Evolutionary conservation across 306 rosid genomes (phyloP), one percentile per base, ranked within the genome.

Genomic region (Cucurbita maxima): DNA sequence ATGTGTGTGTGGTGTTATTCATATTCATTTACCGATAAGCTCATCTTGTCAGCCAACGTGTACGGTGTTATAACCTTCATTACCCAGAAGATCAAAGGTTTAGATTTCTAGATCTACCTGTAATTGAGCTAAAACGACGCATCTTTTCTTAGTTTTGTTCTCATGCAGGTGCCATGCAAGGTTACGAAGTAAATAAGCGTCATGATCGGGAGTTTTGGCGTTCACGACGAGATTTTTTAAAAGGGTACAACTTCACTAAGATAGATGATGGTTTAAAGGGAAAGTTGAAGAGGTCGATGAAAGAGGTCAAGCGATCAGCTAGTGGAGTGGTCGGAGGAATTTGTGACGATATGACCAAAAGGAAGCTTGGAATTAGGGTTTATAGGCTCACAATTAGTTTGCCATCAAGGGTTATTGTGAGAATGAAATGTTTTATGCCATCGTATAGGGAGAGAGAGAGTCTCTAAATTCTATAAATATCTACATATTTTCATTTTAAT

Each of bases 211-310:
- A 88, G 5, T 86, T 80, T 4, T 81, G 87, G 84, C 51, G 77
- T 15, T 80, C 93, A 8, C 78, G 93, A 36, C 72, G 79, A 2
- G 87, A 87, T 1, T 84, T 88, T 75, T 79, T 88, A 3, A 86
- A 75, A 7, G 86, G 93, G 66, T 88, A 88, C 44, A 86, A 82
- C 70, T 72, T 86, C 30, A 82, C 60, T 36, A 14, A 9, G 67
- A 16, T 30, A 30, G 72, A 79, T 7, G 52, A 64, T 10, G 40
- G 84, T 36, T 77, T 81, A 47, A 88, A 76, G 51, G 83, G 80
- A 51, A 86, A 78, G 79, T 51, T 86, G 67, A 81, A 64, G 73
- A 79, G 66, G 53, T 78, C 72, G 5, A 72, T 84, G 79, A 88
- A 71, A 72, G 82, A 79, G 56, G 73, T 79, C 10, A 80, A 71